Evolutionary conservation across 2,329 filamentous ascomycete genomes (phyloP).

Genomic region (Penicillium sp.): DNA sequence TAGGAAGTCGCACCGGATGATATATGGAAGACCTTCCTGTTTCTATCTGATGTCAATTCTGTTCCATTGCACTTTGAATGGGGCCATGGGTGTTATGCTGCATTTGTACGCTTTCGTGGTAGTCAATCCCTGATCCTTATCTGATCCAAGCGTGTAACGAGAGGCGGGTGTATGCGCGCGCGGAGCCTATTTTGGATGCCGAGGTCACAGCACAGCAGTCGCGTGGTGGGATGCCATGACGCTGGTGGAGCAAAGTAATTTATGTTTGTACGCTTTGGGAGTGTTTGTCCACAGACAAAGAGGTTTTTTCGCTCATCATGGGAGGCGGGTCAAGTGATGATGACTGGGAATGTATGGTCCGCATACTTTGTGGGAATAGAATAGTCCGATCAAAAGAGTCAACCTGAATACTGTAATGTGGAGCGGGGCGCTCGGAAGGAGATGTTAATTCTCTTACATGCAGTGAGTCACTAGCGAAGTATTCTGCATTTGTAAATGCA

Average conservation of each 20-base stretch:
- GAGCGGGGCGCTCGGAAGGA: no score
- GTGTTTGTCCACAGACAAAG: no score
- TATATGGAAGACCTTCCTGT: not conserved
- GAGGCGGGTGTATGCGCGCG: not conserved
- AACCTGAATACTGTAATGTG: no score
- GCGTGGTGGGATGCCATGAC: slow-evolving; percentile 1
- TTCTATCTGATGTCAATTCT: not conserved
- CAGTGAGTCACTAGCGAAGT: not conserved
- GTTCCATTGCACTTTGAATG: not conserved
- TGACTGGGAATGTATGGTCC: no score
- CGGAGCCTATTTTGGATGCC: not conserved
- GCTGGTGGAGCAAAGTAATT: not conserved
- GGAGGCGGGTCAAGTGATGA: not conserved
- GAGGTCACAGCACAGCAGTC: slow-evolving; percentile 5
- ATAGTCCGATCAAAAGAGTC: no score
- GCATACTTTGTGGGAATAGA: no score
- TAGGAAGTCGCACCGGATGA: not conserved
- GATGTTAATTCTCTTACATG: no score
- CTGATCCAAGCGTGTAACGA: slow-evolving; percentile 9
- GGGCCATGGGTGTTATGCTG: not conserved
- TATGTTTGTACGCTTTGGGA: not conserved
- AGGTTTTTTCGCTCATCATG: not conserved
- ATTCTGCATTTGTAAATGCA: not conserved
- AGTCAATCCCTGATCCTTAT: not conserved
- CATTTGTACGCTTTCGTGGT: not conserved